phyloP scores from a whole-genome alignment of 225 moss, liverwort and hornwort species.

The Sphagnum contortum region DNA sequence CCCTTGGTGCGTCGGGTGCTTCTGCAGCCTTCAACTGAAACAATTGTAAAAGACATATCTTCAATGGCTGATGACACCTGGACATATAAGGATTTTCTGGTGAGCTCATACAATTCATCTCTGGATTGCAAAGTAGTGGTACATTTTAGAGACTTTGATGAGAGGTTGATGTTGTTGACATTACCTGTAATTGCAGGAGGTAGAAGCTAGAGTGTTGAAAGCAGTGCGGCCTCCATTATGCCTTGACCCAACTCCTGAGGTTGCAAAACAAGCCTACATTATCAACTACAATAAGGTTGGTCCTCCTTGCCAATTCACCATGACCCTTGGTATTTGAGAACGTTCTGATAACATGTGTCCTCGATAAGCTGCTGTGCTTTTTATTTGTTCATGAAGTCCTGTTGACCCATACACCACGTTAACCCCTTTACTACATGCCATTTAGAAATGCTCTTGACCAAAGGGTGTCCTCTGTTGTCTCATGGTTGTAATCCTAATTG shows the following conservation, averaged over 20 bases:
- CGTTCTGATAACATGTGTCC: no score
- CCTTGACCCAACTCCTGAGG: slow-evolving; percentile 82
- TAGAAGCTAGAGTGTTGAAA: slow-evolving; percentile 89
- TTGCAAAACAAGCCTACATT: slow-evolving; percentile 72
- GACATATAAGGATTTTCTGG: slow-evolving; percentile 85
- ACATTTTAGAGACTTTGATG: not conserved
- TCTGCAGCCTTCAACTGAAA: slow-evolving; percentile 77
- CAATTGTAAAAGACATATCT: slow-evolving; percentile 76
- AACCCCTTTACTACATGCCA: no score
- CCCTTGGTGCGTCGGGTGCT: slow-evolving; percentile 63
- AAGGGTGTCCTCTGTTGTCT: no score
- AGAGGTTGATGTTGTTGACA: not conserved
- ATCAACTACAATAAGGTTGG: slow-evolving; percentile 82
- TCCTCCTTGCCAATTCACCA: not conserved
- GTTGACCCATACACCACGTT: no score
- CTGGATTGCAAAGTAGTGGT: not conserved
- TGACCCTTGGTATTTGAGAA: no score
- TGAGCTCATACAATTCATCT: slow-evolving; percentile 16
- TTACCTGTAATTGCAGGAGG: slow-evolving; percentile 46
- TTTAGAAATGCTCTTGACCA: no score
- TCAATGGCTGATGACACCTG: slow-evolving; percentile 85
- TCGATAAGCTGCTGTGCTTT: no score
- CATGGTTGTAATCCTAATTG: no score
- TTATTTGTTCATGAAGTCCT: no score
- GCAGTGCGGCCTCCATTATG: slow-evolving; percentile 71